A percentile compares a stretch with the other conserved stretches of the same genome.
phyloP scores from a whole-genome alignment of 2,329 filamentous ascomycete species.

The Trichoderma sp. region DNA sequence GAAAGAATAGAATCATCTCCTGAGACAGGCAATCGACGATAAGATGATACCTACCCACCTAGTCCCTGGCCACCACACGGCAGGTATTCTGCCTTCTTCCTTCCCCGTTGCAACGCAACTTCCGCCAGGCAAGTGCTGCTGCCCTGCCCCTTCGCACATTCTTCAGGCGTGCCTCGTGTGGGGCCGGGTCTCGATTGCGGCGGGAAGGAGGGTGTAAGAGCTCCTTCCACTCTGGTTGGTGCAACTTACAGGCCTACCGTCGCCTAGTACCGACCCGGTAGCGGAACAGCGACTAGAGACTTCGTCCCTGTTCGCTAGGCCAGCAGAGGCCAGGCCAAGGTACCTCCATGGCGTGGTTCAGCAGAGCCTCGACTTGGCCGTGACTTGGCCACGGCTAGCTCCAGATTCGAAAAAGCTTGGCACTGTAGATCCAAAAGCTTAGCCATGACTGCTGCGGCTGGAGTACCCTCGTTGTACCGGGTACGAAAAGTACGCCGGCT shows the following conservation, averaged over 20 bases:
- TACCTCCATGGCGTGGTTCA: background rate
- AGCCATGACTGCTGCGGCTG: background rate
- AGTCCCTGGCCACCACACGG: background rate
- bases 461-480: background rate
- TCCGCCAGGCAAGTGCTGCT: background rate
- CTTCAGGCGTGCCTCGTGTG: background rate
- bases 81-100: background rate
- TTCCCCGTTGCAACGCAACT: background rate
- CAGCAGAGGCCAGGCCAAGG: background rate
- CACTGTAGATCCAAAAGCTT: slow-evolving; percentile 22
- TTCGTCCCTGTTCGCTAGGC: background rate
- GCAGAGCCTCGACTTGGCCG: slow-evolving; percentile 5
- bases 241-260: background rate
- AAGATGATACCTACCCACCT: background rate
- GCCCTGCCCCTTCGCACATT: background rate
- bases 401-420: slow-evolving; percentile 24
- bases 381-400: slow-evolving; percentile 15
- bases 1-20: background rate
- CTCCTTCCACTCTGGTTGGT: background rate
- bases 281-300: background rate
- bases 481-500: background rate
- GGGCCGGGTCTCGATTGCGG: background rate
- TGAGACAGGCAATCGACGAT: background rate
- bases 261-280: slow-evolving; percentile 7
- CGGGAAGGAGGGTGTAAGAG: background rate